Base-by-base conservation (phyloP, 176 grass and related monocot genomes). In the Aegilops tauschii region DNA sequence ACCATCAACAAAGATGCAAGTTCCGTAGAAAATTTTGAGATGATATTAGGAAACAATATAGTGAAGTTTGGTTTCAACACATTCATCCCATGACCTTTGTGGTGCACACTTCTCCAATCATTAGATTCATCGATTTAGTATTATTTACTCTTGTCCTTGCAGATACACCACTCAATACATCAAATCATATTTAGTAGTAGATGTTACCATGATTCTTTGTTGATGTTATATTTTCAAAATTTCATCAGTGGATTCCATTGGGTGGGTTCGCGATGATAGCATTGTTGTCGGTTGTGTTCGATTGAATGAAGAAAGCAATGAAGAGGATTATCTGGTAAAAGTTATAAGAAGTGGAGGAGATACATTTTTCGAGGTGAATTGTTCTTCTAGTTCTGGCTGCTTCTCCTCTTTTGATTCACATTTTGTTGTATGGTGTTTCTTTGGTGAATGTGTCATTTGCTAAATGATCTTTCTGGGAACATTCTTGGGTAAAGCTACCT, bases 241-340 rank as follows among this genome's bases (percentile, higher is more conserved):
- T 79, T 65, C 17, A 90, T 74, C 83, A 98, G 96, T 95, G 86
- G 96, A 98, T 91, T 94, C 93, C 56, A 80, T 95, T 79, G 86
- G 88, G 49, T 98, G 93, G 96, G 82, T 94, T 73, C 90, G 84
- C 12, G 84, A 89, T 89, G 93, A 98, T 76, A 90, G 90, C 83
- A 93, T 94, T 83, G 84, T 95, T 94, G 16, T 95, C 17, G 91
- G 91, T 79, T 93, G 86, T 83, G 78, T 93, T 91, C 86, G 78
- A 83, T 87, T 98, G 67, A 95, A 92, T 86, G 92, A 95, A 87
- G 86, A 90, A 84, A 87, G 79, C 37, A 88, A 89, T 18, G 93
- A 98, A 78, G 91, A 90, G 63, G 91, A 88, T 44, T 98, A 95
- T 77, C 77, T 94, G 63, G 76, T 98, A 82, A 93, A 98, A 80